A percentile compares a stretch with the other conserved stretches of the same genome.
These are phyloP conservation scores for Talaromyces sp. DNA, from an alignment of 2,329 filamentous ascomycete species.

Conservation along the genomic window DNA sequence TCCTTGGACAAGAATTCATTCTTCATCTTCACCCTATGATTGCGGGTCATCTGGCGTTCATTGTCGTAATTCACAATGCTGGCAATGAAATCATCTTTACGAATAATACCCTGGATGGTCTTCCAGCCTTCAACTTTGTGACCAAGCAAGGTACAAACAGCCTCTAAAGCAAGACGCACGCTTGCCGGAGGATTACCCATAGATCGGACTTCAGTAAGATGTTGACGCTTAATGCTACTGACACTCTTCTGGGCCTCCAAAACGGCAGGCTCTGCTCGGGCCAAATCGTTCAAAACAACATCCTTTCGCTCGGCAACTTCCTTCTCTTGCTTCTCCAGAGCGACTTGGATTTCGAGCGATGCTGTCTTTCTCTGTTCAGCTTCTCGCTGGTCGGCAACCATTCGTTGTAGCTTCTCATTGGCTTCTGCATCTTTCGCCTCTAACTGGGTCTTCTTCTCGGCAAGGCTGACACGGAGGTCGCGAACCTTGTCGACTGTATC, in stretches of 20 bases:
- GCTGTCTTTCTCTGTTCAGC: constrained; percentile 86
- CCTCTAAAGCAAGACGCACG: constrained; percentile 87
- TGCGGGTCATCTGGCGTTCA: constrained; percentile 85
- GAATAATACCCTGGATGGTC: constrained; percentile 80
- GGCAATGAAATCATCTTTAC: constrained; percentile 92
- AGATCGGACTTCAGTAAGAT: constrained; percentile 93
- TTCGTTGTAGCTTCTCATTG: constrained; percentile 93
- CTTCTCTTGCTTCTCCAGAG: constrained; percentile 82
- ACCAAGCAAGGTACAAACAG: constrained; percentile 91
- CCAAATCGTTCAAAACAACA: constrained; percentile 82
- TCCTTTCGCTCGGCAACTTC: constrained; percentile 80
- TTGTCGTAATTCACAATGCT: constrained; percentile 98
- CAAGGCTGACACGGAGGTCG: constrained; percentile 83
- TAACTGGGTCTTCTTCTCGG: constrained; percentile 89
- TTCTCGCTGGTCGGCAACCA: constrained; percentile 93
- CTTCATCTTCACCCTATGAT: constrained; percentile 80
- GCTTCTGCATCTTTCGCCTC: constrained; percentile 93
- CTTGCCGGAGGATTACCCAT: constrained; percentile 90
- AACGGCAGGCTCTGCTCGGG: constrained; percentile 88
- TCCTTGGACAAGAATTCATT: constrained; percentile 88
- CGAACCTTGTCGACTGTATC: constrained; percentile 97
- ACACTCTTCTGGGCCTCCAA: constrained; percentile 91
- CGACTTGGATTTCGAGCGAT: constrained; percentile 82
- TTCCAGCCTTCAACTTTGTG: constrained; percentile 92
- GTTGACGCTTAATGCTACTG: constrained; percentile 96